Evolutionary conservation across 2,329 filamentous ascomycete genomes (phyloP).

Genomic region (Aureobasidium sp.): DNA sequence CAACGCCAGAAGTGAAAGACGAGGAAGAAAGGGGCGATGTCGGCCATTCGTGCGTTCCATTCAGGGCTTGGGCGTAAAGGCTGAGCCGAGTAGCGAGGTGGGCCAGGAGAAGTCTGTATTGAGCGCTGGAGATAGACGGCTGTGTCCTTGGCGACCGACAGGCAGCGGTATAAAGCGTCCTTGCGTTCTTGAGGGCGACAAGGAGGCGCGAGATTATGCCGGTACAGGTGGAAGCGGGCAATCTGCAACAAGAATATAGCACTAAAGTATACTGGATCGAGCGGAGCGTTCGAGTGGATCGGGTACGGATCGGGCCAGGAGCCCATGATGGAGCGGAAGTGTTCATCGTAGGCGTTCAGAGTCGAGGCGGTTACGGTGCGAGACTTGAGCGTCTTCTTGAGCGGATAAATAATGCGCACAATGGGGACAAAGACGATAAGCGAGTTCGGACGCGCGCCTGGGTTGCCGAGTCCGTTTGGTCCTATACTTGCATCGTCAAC

Average conservation of each 20-base stretch:
- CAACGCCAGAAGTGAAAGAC: conserved; percentile 85
- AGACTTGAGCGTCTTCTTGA: conserved; percentile 65
- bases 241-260: conserved; percentile 75
- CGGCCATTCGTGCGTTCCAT: conserved; percentile 54
- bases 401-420: conserved; percentile 65
- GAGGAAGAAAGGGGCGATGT: conserved; percentile 65
- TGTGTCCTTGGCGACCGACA: conserved; percentile 68
- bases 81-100: conserved; percentile 22
- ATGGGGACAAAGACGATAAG: conserved; percentile 76
- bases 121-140: conserved; percentile 65
- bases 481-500: conserved; percentile 74
- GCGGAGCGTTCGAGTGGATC: conserved; percentile 55
- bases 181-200: conserved; percentile 60
- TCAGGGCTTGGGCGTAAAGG: conserved; percentile 23
- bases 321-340: conserved; percentile 68
- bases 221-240: conserved; percentile 75
- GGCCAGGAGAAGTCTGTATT: conserved; percentile 38
- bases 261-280: conserved; percentile 68
- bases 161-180: conserved; percentile 71
- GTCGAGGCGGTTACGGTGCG: conserved; percentile 59
- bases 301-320: conserved; percentile 72
- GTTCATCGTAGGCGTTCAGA: conserved; percentile 70
- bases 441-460: conserved; percentile 55
- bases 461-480: conserved; percentile 39
- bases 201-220: conserved; percentile 74